Evolutionary conservation across 345 rosid species (phyloP), one percentile per base, ranked within the genome.

Genomic region (Populus nigra): DNA sequence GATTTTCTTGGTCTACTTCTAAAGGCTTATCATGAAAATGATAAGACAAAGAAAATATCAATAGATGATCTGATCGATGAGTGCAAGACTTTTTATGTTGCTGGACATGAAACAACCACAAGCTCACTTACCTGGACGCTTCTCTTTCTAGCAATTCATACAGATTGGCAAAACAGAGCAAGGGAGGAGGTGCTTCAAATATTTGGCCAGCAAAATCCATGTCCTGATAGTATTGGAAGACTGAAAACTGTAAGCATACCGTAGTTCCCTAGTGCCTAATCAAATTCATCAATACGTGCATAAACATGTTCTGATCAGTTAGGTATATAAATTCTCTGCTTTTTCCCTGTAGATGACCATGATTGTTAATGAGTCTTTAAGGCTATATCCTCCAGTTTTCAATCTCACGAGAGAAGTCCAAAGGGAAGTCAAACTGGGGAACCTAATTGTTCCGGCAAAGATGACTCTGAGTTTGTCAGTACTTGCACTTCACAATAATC

Each of bases 71-170:
- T 77, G 25, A 71, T 77, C 71, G 80, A 77, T 33, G 80, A 77
- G 75, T 77, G 80, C 36, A 77, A 77, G 65, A 71, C 18, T 16
- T 62, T 77, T 13, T 77, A 71, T 62, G 36, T 77, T 43, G 80
- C 80, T 57, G 82, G 82, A 22, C 78, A 74, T 23, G 83, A 80
- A 70, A 75, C 83, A 11, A 80, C 79, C 5, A 10, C 72, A n/a
- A 71, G 65, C n/a, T 45, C 70, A 27, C 67, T 80, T 17, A 10
- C 71, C 15, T 80, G 83, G 83, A 75, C 71, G 17, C 35, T 71
- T 43, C 38, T 79, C 35, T 75, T 80, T 33, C 67, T 75, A 29
- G 79, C 83, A 13, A 65, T 75, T 20, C 76, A 75, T 45, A 6
- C 45, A 39, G 76, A 80, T 12, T 78, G 81, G 77, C 83, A 80